Conservation (phyloP, 129 eudicot species). For the Kitagawia praeruptora region DNA sequence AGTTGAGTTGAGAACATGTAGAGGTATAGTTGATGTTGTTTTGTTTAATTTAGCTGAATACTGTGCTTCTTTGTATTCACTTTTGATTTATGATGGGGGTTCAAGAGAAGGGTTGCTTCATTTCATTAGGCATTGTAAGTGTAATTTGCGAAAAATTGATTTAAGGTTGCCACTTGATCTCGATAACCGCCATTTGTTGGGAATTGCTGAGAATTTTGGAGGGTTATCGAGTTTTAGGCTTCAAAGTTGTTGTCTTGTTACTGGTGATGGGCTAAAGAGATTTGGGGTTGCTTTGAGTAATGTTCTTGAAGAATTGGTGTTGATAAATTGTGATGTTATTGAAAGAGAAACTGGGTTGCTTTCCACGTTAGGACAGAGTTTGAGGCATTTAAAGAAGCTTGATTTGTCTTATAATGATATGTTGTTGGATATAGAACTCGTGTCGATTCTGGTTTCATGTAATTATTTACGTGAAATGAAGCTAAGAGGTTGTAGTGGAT, state of each 20-base stretch:
- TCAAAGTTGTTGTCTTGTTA: conserved; percentile 53
- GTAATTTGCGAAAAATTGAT: conserved; percentile 40
- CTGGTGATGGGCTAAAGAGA: conserved; percentile 46
- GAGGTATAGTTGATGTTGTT: conserved; percentile 35
- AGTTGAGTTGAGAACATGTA: conserved; percentile 47
- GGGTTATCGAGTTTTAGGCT: conserved; percentile 34
- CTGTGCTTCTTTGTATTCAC: conserved; percentile 25
- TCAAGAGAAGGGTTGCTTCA: conserved; percentile 46
- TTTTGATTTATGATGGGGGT: conserved; percentile 64
- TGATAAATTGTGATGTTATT: conserved; percentile 59
- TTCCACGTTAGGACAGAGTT: conserved; percentile 51
- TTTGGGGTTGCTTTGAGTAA: conserved; percentile 36
- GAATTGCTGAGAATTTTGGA: conserved; percentile 35
- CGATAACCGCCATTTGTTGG: conserved; percentile 42
- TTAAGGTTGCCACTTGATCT: conserved; percentile 71
- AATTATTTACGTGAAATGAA: conserved; percentile 32
- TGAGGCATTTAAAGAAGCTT: conserved; percentile 30
- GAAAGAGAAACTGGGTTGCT: conserved; percentile 47
- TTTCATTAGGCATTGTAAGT: conserved; percentile 36
- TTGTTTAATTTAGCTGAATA: conserved; percentile 36
- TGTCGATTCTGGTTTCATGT: conserved; percentile 54
- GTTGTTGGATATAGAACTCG: conserved; percentile 53
- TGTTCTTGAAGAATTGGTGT: conserved; percentile 48
- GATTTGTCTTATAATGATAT: conserved; percentile 60
- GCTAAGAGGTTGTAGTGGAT: conserved; percentile 49